A percentile compares a stretch with the other conserved stretches of the same genome.
Evolutionary conservation across 1,284 basidiomycete species (phyloP).

Genomic region (Moniliophthora roreri): DNA sequence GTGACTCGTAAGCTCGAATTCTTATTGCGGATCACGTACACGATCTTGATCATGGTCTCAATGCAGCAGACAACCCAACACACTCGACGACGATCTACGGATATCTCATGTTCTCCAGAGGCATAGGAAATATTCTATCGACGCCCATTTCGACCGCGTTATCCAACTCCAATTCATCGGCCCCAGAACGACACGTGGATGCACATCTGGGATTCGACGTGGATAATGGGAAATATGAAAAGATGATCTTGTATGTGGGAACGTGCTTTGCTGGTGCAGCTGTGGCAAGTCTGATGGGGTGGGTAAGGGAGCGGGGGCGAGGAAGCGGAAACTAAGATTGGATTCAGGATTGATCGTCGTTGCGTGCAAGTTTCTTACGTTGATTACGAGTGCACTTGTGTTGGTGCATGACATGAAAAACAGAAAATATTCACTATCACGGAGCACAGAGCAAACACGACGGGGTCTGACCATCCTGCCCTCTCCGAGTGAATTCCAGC

Average conservation of each 20-base stretch:
- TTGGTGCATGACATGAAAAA: too few relatives aligned
- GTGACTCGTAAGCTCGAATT: slow-evolving; percentile 24
- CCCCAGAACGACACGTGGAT: not conserved
- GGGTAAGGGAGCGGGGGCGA: slow-evolving; percentile 6
- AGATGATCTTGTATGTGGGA: slow-evolving; percentile 29
- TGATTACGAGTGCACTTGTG: too few relatives aligned
- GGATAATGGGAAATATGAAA: slow-evolving; percentile 25
- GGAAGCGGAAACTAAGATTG: too few relatives aligned
- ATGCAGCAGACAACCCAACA: slow-evolving; percentile 28
- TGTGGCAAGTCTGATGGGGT: slow-evolving; percentile 21
- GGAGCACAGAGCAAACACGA: too few relatives aligned
- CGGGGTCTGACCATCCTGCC: too few relatives aligned
- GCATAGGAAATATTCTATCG: slow-evolving; percentile 41
- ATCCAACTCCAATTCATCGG: not conserved
- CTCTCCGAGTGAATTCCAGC: too few relatives aligned
- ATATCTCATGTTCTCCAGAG: slow-evolving; percentile 35
- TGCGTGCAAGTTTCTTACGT: too few relatives aligned
- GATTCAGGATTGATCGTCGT: too few relatives aligned
- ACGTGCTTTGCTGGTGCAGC: slow-evolving; percentile 31
- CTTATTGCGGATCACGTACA: not conserved
- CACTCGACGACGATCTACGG: slow-evolving; percentile 36
- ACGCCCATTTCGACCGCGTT: slow-evolving; percentile 39
- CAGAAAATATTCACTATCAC: too few relatives aligned
- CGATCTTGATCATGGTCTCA: too few relatives aligned
- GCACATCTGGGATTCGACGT: slow-evolving; percentile 24